phyloP scores from a whole-genome alignment of 768 basidiomycete genomes.

The Naganishia vishniacii region DNA sequence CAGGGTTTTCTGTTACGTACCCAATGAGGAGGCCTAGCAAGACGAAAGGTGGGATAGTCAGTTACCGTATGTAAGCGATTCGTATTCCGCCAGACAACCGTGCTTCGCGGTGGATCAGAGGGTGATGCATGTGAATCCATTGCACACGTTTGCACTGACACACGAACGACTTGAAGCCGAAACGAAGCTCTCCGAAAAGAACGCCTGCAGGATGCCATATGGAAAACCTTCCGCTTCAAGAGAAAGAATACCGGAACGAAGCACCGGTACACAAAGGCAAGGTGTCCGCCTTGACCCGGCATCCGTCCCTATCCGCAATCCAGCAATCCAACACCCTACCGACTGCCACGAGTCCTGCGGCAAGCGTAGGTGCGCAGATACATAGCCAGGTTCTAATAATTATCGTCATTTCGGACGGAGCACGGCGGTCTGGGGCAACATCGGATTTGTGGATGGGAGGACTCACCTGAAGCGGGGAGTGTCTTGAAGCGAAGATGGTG shows the following conservation, averaged over 20 bases:
- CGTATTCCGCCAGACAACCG: slow-evolving; percentile 8
- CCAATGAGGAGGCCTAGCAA: no score
- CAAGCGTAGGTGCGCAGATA: neutral
- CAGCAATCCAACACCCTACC: neutral
- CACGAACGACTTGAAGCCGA: neutral
- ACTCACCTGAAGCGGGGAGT: slow-evolving; percentile 4
- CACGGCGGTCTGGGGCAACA: neutral
- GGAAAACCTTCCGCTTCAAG: neutral
- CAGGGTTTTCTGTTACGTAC: slow-evolving; percentile 15
- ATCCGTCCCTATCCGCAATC: neutral
- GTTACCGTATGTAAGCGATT: no score
- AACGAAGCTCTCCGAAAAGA: slow-evolving; percentile 11
- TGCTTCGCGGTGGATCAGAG: slow-evolving; percentile 1
- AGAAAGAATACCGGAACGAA: slow-evolving; percentile 7
- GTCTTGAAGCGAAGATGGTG: no score
- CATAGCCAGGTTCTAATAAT: slow-evolving; percentile 22
- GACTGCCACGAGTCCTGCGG: slow-evolving; percentile 1
- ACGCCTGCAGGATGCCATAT: slow-evolving; percentile 1
- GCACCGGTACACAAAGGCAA: slow-evolving; percentile 18
- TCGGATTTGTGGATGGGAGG: neutral
- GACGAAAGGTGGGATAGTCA: no score
- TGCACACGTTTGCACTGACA: slow-evolving; percentile 15
- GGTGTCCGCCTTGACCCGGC: slow-evolving; percentile 20
- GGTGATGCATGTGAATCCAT: slow-evolving; percentile 23
- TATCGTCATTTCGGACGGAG: slow-evolving; percentile 3